Conservation (phyloP, 2,329 filamentous ascomycete genomes). For the Fusarium austroafricanum region DNA sequence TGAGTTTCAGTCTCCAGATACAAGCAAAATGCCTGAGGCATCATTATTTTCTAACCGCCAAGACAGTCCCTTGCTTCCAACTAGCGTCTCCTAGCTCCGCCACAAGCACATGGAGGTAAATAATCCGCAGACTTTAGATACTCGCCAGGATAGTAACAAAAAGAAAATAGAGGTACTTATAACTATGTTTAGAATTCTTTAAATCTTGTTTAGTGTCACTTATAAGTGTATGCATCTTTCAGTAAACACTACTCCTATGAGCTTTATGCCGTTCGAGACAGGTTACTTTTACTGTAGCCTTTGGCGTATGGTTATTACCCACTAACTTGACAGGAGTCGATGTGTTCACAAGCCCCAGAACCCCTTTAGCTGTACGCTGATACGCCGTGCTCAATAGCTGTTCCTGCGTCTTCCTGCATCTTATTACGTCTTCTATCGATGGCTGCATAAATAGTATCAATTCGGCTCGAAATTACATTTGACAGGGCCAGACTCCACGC, state of each 20-base stretch:
- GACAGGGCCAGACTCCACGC: conserved; percentile 15
- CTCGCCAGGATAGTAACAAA: too few relatives aligned
- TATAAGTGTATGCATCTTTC: too few relatives aligned
- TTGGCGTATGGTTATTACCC: background rate
- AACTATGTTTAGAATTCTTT: too few relatives aligned
- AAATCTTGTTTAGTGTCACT: too few relatives aligned
- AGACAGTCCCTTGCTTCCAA: background rate
- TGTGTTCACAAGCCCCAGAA: conserved; percentile 26
- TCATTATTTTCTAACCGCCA: background rate
- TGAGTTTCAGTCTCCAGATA: background rate
- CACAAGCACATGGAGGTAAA: too few relatives aligned
- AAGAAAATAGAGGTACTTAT: too few relatives aligned
- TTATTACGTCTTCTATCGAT: conserved; percentile 27
- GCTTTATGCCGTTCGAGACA: too few relatives aligned
- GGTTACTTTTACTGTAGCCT: too few relatives aligned
- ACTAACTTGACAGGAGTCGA: conserved; percentile 13
- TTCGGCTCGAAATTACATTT: conserved; percentile 34
- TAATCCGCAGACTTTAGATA: too few relatives aligned
- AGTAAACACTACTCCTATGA: too few relatives aligned
- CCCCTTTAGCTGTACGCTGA: conserved; percentile 34
- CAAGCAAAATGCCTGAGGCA: conserved; percentile 19
- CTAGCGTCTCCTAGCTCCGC: conserved; percentile 3
- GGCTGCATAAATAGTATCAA: conserved; percentile 30
- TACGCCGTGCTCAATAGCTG: conserved; percentile 25
- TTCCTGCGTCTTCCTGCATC: conserved; percentile 30